Evolutionary conservation across 179 eudicot genomes (phyloP).

Genomic region (Spergularia azorica): DNA sequence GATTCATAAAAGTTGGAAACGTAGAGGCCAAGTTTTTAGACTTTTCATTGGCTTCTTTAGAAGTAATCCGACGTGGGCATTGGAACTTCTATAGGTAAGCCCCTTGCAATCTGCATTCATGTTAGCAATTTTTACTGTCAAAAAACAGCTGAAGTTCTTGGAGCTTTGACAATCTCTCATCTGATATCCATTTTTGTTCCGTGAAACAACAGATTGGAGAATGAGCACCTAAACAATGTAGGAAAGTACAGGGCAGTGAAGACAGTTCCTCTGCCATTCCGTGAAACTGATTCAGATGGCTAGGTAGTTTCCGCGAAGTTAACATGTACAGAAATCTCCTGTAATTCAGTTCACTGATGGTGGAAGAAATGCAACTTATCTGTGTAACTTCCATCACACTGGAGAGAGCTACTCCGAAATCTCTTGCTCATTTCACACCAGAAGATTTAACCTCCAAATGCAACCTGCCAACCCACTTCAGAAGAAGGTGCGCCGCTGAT

Average conservation of each 20-base stretch:
- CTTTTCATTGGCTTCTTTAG: conserved; percentile 83
- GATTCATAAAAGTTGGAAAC: conserved; percentile 45
- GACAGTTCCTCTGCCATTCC: conserved; percentile 80
- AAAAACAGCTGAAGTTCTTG: neutral
- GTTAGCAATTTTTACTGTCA: neutral
- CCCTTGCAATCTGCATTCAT: conserved; percentile 3
- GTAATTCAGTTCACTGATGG: conserved; percentile 13
- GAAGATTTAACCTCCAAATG: conserved; percentile 16
- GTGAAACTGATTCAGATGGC: conserved; percentile 58
- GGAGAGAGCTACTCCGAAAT: conserved; percentile 13
- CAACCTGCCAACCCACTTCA: conserved; percentile 21
- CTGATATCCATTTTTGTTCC: neutral
- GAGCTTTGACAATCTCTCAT: too few relatives aligned
- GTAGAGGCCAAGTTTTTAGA: conserved; percentile 70
- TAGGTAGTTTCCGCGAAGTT: conserved; percentile 29
- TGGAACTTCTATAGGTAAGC: conserved; percentile 94
- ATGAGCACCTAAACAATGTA: conserved; percentile 80
- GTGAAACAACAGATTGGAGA: conserved; percentile 57
- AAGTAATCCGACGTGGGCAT: conserved; percentile 97
- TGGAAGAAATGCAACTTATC: conserved; percentile 23
- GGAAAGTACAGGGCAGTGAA: conserved; percentile 81
- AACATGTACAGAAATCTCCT: conserved; percentile 25
- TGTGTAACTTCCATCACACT: conserved; percentile 10
- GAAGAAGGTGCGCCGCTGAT: conserved; percentile 27
- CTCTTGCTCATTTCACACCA: conserved; percentile 19